These are phyloP conservation scores for Dendrocalamus sinicus DNA, from an alignment of 176 grass and related monocot species.

Conservation along the genomic window DNA sequence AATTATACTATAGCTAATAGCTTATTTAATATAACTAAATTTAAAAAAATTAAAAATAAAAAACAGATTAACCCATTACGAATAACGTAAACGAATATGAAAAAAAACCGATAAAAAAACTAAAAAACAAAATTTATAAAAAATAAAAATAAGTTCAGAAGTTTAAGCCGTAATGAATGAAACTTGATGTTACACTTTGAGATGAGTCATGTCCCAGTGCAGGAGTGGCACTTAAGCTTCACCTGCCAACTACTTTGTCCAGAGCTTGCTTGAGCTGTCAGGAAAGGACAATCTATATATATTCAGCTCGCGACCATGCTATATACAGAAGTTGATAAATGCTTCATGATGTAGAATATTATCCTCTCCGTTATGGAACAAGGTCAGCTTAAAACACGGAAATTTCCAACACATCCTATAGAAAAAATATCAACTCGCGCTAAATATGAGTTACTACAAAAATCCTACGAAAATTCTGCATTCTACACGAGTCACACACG, in stretches of 20 bases:
- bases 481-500: background rate
- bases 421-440: background rate
- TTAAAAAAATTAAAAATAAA: too few relatives aligned
- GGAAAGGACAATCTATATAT: background rate
- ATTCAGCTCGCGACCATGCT: background rate
- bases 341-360: too few relatives aligned
- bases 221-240: background rate
- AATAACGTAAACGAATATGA: too few relatives aligned
- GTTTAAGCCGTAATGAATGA: too few relatives aligned
- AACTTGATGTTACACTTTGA: background rate
- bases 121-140: too few relatives aligned
- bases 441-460: background rate
- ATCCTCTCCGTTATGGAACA: background rate
- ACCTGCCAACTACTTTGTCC: slow-evolving; percentile 7
- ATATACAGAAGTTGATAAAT: background rate
- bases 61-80: too few relatives aligned
- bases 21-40: too few relatives aligned
- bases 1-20: too few relatives aligned
- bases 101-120: too few relatives aligned
- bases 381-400: background rate
- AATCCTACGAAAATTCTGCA: too few relatives aligned
- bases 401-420: background rate
- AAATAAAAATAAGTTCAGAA: too few relatives aligned
- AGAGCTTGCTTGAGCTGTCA: slow-evolving; percentile 22
- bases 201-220: background rate